Evolutionary conservation across 2,329 filamentous ascomycete genomes (phyloP).

Genomic region (Paecilomyces sp.): DNA sequence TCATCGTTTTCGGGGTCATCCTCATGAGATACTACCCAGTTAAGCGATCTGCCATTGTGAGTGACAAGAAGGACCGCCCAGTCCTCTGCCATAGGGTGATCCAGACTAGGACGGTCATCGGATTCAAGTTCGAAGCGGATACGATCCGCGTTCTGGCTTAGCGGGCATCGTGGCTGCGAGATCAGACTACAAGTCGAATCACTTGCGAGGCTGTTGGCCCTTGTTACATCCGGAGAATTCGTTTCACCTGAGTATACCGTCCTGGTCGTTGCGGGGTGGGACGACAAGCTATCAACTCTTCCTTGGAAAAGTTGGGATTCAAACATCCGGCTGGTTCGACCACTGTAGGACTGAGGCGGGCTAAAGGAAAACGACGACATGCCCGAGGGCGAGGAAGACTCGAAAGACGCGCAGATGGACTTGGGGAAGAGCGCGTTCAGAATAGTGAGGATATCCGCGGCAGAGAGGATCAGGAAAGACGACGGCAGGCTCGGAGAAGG

Average conservation of each 20-base stretch:
- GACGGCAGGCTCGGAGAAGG: slow-evolving; percentile 14
- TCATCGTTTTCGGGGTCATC: slow-evolving; percentile 52
- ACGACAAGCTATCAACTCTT: slow-evolving; percentile 17
- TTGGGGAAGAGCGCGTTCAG: slow-evolving; percentile 74
- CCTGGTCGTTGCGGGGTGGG: slow-evolving; percentile 16
- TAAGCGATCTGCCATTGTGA: slow-evolving; percentile 61
- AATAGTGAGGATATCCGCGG: slow-evolving; percentile 70
- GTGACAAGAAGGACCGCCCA: slow-evolving; percentile 80
- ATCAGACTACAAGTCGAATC: slow-evolving; percentile 6
- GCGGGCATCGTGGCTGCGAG: slow-evolving; percentile 13
- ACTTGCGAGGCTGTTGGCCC: slow-evolving; percentile 7
- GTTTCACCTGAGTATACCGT: slow-evolving; percentile 25
- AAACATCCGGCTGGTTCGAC: slow-evolving; percentile 12
- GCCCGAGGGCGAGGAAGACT: slow-evolving; percentile 18
- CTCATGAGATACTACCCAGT: slow-evolving; percentile 57
- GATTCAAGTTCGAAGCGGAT: slow-evolving; percentile 36
- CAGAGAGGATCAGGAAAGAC: slow-evolving; percentile 71
- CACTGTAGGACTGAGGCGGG: slow-evolving; percentile 11
- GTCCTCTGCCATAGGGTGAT: slow-evolving; percentile 72
- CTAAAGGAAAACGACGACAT: slow-evolving; percentile 15
- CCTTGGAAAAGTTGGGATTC: slow-evolving; percentile 28
- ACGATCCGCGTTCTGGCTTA: slow-evolving; percentile 28
- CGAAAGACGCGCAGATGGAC: slow-evolving; percentile 16
- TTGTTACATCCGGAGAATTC: slow-evolving; percentile 14
- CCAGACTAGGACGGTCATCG: slow-evolving; percentile 48